phyloP scores from a whole-genome alignment of 1,284 basidiomycete genomes.

The Ustilago shanxiensis region DNA sequence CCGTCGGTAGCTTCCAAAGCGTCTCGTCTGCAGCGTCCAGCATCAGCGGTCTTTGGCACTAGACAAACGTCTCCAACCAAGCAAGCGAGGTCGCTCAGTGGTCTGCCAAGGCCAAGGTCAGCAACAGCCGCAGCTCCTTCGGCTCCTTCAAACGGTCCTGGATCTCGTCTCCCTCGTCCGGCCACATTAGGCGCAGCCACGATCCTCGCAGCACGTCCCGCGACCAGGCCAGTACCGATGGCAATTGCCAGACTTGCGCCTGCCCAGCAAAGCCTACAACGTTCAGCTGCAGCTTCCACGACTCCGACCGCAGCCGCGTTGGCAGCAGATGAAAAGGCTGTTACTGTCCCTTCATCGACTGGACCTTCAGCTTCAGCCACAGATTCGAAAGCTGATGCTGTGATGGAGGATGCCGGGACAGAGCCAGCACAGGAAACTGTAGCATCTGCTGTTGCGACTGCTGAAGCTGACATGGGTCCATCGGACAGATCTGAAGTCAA shows the following conservation, averaged over 20 bases:
- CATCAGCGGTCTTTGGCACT: conserved; percentile 21
- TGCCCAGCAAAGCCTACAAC: conserved; percentile 12
- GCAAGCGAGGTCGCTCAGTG: conserved; percentile 28
- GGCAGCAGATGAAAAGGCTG: not conserved
- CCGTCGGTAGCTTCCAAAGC: conserved; percentile 42
- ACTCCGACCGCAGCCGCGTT: not conserved
- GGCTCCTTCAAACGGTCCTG: conserved; percentile 15
- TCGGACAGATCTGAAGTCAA: not conserved
- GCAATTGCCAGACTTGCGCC: conserved; percentile 40
- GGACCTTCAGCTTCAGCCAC: conserved; percentile 3
- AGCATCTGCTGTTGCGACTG: not conserved
- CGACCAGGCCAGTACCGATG: conserved; percentile 40
- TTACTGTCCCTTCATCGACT: not conserved
- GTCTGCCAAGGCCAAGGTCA: conserved; percentile 33
- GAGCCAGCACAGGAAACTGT: not conserved
- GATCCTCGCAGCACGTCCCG: not conserved
- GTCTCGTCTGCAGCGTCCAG: conserved; percentile 28
- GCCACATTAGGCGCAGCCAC: conserved; percentile 17
- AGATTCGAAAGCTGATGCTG: not conserved
- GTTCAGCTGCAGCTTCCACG: not conserved
- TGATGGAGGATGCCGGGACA: not conserved
- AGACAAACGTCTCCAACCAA: conserved; percentile 29
- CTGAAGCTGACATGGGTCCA: not conserved
- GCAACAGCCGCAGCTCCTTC: conserved; percentile 3
- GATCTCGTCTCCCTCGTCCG: conserved; percentile 41